Percentiles rank a stretch among this genome's conserved stretches.
Conservation (phyloP, 2,329 filamentous ascomycete species). For the Aspergillus awamori region DNA sequence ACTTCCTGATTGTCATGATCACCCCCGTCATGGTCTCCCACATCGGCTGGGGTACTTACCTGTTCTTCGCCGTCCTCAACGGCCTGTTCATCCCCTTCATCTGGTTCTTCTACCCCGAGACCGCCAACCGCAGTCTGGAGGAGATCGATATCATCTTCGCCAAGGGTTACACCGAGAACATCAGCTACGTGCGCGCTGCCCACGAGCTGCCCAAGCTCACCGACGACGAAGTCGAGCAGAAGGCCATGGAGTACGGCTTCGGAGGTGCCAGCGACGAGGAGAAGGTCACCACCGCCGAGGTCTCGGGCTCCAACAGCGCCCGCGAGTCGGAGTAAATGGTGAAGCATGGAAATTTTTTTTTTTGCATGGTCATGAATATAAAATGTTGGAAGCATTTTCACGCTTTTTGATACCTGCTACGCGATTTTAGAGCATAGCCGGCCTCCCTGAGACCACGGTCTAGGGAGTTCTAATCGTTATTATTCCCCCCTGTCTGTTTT, state of each 20-base stretch:
- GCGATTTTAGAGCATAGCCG: too few relatives aligned
- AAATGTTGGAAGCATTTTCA: too few relatives aligned
- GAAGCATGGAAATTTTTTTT: neutral
- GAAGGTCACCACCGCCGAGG: constrained; percentile 25
- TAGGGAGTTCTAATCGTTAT: too few relatives aligned
- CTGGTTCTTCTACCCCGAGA: constrained; percentile 59
- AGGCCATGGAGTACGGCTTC: constrained; percentile 38
- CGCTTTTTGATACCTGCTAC: too few relatives aligned
- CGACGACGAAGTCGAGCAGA: constrained; percentile 39
- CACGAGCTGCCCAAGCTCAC: constrained; percentile 37
- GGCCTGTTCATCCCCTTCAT: constrained; percentile 54
- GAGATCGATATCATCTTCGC: constrained; percentile 51
- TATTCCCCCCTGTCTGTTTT: too few relatives aligned
- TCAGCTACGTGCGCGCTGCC: constrained; percentile 41
- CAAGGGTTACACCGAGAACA: constrained; percentile 48
- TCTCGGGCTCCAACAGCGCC: constrained; percentile 14
- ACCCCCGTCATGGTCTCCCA: constrained; percentile 45
- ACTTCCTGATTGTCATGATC: constrained; percentile 59
- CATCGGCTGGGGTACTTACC: constrained; percentile 48
- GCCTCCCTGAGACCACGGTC: too few relatives aligned
- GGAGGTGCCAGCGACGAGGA: constrained; percentile 26
- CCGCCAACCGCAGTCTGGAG: constrained; percentile 48
- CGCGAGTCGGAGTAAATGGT: constrained; percentile 20
- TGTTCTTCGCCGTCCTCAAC: constrained; percentile 49
- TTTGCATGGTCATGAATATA: neutral